A percentile compares a stretch with the other conserved stretches of the same genome.
Conservation (phyloP, 2,329 filamentous ascomycete genomes). For the Atkinsonella hypoxylon region DNA sequence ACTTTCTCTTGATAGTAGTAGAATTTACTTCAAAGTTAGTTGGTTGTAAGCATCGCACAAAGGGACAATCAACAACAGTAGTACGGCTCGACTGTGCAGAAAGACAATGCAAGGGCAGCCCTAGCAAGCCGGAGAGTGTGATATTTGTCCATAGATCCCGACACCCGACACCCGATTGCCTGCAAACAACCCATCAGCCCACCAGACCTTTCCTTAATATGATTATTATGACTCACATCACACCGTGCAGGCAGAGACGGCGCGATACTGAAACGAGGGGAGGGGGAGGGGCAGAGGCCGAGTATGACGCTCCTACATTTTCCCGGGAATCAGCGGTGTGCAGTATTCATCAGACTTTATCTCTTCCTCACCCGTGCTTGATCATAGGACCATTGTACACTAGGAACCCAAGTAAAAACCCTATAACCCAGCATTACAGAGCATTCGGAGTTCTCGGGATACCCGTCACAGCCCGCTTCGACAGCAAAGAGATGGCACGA, state of each 20-base stretch:
- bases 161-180: too few species aligned
- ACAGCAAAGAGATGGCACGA: not conserved
- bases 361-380: too few species aligned
- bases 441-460: too few species aligned
- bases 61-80: not conserved
- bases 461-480: too few species aligned
- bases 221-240: not conserved
- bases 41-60: not conserved
- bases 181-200: not conserved
- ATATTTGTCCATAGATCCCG: not conserved
- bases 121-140: too few species aligned
- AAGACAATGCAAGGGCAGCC: too few species aligned
- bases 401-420: too few species aligned
- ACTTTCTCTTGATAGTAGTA: not conserved
- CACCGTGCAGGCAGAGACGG: not conserved
- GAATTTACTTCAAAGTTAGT: not conserved
- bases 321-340: not conserved
- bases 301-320: not conserved
- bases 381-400: too few species aligned
- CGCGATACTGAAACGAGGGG: not conserved
- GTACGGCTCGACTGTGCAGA: not conserved
- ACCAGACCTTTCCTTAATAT: not conserved
- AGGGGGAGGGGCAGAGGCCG: not conserved
- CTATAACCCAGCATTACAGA: too few species aligned
- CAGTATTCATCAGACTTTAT: not conserved